Evolutionary conservation across 257 asterid species (phyloP), one percentile per base, ranked within the genome.

Genomic region (Penstemon davidsonii): DNA sequence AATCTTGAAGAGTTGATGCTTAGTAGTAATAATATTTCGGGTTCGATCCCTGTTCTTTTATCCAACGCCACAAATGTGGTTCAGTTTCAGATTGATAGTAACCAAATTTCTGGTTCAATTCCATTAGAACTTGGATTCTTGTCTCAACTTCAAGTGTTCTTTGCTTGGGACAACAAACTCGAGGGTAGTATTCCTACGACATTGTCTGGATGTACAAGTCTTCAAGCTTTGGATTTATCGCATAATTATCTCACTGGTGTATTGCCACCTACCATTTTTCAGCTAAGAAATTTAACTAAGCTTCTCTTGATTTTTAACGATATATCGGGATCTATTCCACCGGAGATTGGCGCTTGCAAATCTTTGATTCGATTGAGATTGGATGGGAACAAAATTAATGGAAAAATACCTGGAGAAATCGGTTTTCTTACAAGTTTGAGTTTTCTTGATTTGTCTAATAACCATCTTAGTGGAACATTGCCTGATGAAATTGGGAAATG

Each of bases 111-210:
- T 0, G 93, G 96, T 8, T 54, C 84, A 3, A 81, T 90, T 55
- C 93, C 96, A 0, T 58, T 62, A 1, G 96, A 86, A 72, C 71
- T 90, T 5, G 96, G 95, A 4, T 67, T 67, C 7, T 67, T 90
- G 69, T 50, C 77, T 39, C 79, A 75, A 74, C 80, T 87, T 51
- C 82, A 70, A 15, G 85, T 90, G 40, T 86, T 90, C 68, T 87
- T 87, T 41, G 95, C 89, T 1, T 90, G 96, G 96, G 86, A 84
- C 66, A 90, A 90, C 78, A 85, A 78, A 85, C 87, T 90, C 19
- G 81, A 85, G 12, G 96, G 96, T 33, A 83, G 78, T 61, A 83
- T 90, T 65, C 95, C 96, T 6, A 58, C 75, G 3, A 77, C 79
- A 6, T 58, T 90, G 64, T 84, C 87, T 1, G 89, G 91, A 42